Evolutionary conservation across 352 stramenopile species (phyloP).

Genomic region (Globisporangium sylvaticum): DNA sequence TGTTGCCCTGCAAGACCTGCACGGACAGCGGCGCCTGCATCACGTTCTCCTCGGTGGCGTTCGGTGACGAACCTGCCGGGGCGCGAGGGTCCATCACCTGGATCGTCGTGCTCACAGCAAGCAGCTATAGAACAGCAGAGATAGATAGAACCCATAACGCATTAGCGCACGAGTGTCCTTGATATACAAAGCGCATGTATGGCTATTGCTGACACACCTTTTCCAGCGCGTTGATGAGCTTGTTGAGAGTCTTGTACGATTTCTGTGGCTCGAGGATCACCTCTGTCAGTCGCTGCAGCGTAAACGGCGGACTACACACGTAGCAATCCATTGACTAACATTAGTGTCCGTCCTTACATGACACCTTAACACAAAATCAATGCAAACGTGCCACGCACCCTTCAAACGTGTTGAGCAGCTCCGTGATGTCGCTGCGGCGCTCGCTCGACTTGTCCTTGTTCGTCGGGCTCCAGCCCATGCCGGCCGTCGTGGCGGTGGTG

Average conservation of each 20-base stretch:
- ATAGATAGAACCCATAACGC: neutral
- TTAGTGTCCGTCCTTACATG: neutral
- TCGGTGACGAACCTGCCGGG: neutral
- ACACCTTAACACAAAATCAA: neutral
- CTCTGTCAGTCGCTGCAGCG: conserved; percentile 75
- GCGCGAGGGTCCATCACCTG: conserved; percentile 55
- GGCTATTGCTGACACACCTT: conserved; percentile 32
- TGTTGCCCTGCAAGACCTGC: conserved; percentile 21
- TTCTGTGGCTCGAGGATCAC: conserved; percentile 64
- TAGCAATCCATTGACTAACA: neutral
- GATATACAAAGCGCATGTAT: neutral
- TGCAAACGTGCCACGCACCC: conserved; percentile 18
- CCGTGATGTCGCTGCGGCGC: conserved; percentile 47
- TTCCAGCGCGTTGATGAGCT: conserved; percentile 79
- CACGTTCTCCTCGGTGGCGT: neutral
- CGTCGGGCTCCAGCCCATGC: conserved; percentile 39
- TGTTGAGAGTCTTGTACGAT: conserved; percentile 73
- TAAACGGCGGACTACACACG: conserved; percentile 62
- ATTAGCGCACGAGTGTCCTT: neutral
- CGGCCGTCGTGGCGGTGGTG: conserved; percentile 22
- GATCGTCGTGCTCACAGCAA: conserved; percentile 67
- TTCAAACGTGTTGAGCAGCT: conserved; percentile 63
- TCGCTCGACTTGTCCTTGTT: conserved; percentile 52
- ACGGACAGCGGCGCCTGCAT: conserved; percentile 14
- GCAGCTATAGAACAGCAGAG: conserved; percentile 23